Conservation (phyloP, 257 asterid genomes). For the Solanum corneliomulleri region DNA sequence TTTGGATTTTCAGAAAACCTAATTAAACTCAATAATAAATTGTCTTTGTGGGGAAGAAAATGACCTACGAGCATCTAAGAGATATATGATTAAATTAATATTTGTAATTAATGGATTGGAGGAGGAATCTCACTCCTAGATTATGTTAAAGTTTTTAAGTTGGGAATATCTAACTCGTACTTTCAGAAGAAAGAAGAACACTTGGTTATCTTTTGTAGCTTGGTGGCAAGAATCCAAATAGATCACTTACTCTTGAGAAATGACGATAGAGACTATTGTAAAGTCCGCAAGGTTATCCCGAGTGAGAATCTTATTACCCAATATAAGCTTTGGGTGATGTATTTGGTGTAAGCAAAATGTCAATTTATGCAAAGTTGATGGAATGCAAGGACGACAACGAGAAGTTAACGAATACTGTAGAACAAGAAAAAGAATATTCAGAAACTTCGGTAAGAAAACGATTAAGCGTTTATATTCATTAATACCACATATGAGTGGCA, state of each 20-base stretch:
- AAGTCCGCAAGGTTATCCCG: neutral
- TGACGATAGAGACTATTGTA: neutral
- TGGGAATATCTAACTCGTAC: neutral
- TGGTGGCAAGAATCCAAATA: no score
- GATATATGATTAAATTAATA: no score
- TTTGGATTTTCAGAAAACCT: neutral
- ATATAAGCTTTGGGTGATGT: neutral
- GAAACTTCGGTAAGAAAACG: no score
- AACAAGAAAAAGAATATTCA: no score
- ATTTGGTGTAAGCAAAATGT: no score
- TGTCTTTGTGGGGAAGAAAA: neutral
- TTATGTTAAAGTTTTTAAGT: neutral
- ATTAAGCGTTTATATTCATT: no score
- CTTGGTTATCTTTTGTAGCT: neutral
- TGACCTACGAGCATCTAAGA: neutral
- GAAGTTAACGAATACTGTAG: neutral
- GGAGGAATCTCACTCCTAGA: neutral
- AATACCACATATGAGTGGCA: no score
- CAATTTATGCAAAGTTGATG: neutral
- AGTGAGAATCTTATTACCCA: neutral
- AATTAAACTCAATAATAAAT: neutral
- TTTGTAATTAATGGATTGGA: no score
- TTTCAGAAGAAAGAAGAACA: neutral
- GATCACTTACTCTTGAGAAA: no score
- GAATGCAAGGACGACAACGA: fast-evolving